Conservation (phyloP, 495 filamentous ascomycete species). For the Chlorociboria aeruginascens region DNA sequence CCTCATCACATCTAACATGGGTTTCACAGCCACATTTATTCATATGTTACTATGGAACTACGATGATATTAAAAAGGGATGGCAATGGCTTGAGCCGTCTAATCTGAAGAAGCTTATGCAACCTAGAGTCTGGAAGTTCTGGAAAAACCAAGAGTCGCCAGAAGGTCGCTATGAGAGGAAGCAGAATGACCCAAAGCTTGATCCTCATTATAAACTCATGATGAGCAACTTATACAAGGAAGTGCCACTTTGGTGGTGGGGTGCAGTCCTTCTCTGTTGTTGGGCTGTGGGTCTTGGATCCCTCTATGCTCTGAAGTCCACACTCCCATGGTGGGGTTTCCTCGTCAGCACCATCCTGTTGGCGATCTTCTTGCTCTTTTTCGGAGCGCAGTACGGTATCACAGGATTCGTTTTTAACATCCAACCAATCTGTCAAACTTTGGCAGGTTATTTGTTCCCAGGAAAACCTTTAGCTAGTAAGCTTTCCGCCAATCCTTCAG, state of each 20-base stretch:
- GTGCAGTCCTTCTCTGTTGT: conserved; percentile 28
- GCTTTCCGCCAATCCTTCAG: background rate
- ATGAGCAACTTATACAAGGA: conserved; percentile 35
- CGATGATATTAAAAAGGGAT: conserved; percentile 13
- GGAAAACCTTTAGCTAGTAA: conserved; percentile 29
- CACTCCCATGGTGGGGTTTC: conserved; percentile 44
- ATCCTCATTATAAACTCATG: conserved; percentile 33
- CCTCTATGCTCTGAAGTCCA: conserved; percentile 33
- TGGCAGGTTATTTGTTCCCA: conserved; percentile 30
- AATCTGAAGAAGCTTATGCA: conserved; percentile 14
- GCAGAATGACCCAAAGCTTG: conserved; percentile 15
- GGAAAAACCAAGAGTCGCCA: conserved; percentile 17
- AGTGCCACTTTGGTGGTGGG: conserved; percentile 44
- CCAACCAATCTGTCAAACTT: conserved; percentile 27
- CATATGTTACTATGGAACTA: conserved; percentile 21
- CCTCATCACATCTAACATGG: conserved; percentile 32
- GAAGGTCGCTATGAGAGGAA: background rate
- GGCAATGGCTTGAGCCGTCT: conserved; percentile 5
- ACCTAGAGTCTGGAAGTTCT: conserved; percentile 20
- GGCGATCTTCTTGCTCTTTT: conserved; percentile 23
- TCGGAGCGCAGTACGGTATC: conserved; percentile 26
- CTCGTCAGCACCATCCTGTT: conserved; percentile 33
- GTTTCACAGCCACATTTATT: conserved; percentile 29
- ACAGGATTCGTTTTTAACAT: conserved; percentile 26
- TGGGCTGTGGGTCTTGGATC: conserved; percentile 38